Conservation (phyloP, 2,329 filamentous ascomycete genomes). For the Penicillium sclerotigenum region DNA sequence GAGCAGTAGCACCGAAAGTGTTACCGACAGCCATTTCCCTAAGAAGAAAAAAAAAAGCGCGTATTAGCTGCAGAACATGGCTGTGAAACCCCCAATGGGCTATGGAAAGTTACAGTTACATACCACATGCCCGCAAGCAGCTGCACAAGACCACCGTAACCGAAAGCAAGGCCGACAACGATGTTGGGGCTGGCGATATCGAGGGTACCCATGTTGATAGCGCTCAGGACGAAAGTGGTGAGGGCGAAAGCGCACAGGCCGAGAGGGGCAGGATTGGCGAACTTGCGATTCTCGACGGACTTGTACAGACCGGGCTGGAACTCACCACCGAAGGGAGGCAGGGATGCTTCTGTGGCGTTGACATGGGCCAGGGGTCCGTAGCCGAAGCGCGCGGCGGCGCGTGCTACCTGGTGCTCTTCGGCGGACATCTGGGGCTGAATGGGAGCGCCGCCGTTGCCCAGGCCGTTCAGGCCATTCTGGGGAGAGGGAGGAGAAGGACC, state of each 20-base stretch:
- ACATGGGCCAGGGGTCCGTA: conserved; percentile 53
- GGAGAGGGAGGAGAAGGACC: conserved; percentile 2
- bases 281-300: conserved; percentile 62
- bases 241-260: conserved; percentile 76
- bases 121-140: conserved; percentile 84
- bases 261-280: conserved; percentile 75
- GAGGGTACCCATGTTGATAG: conserved; percentile 67
- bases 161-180: conserved; percentile 66
- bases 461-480: background rate
- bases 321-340: conserved; percentile 67
- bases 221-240: conserved; percentile 75
- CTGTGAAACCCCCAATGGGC: background rate
- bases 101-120: conserved; percentile 22
- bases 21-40: conserved; percentile 88
- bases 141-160: conserved; percentile 75
- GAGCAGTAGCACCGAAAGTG: conserved; percentile 77
- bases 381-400: conserved; percentile 47
- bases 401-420: conserved; percentile 46
- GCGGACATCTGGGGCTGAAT: conserved; percentile 39
- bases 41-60: background rate
- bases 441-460: background rate
- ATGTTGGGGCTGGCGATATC: conserved; percentile 62
- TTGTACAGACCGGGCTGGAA: conserved; percentile 69
- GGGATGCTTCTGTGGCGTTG: conserved; percentile 44
- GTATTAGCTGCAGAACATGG: background rate